Conservation (phyloP, 805 yeast genomes). For the Cyberlindnera euphorbiiphila region DNA sequence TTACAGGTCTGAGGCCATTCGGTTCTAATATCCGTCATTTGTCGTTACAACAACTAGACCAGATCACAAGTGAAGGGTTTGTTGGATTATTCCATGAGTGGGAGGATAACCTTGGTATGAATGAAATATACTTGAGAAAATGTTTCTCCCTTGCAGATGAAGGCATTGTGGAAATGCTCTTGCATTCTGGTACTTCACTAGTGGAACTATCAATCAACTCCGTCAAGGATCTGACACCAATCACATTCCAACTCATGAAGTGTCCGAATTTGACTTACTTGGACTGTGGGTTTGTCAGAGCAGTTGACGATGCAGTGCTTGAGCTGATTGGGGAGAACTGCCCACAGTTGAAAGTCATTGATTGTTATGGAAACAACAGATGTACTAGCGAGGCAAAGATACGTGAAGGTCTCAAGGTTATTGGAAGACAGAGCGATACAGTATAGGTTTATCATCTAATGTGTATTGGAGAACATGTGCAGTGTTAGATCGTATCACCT, state of each 20-base stretch:
- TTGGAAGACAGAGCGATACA: slow-evolving; percentile 73
- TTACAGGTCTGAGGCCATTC: slow-evolving; percentile 56
- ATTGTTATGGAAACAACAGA: slow-evolving; percentile 76
- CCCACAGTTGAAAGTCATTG: slow-evolving; percentile 58
- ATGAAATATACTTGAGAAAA: slow-evolving; percentile 56
- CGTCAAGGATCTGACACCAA: slow-evolving; percentile 49
- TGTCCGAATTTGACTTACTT: slow-evolving; percentile 60
- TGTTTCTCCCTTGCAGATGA: slow-evolving; percentile 63
- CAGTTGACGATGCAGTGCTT: slow-evolving; percentile 67
- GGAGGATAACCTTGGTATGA: slow-evolving; percentile 52
- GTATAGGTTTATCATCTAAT: slow-evolving; percentile 14
- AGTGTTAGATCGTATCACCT: too few species aligned
- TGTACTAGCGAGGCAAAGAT: slow-evolving; percentile 53
- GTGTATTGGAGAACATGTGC: too few species aligned
- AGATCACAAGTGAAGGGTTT: slow-evolving; percentile 67
- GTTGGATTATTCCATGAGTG: slow-evolving; percentile 54
- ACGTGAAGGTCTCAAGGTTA: slow-evolving; percentile 53
- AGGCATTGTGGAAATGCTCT: slow-evolving; percentile 54
- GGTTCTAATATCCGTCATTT: slow-evolving; percentile 54
- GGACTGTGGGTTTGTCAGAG: slow-evolving; percentile 78
- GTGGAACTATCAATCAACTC: slow-evolving; percentile 75
- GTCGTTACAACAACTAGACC: slow-evolving; percentile 56
- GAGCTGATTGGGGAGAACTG: slow-evolving; percentile 55
- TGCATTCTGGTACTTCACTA: slow-evolving; percentile 62
- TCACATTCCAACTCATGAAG: slow-evolving; percentile 46